Conservation (phyloP, 2,329 filamentous ascomycete genomes). For the Fusarium redolens region DNA sequence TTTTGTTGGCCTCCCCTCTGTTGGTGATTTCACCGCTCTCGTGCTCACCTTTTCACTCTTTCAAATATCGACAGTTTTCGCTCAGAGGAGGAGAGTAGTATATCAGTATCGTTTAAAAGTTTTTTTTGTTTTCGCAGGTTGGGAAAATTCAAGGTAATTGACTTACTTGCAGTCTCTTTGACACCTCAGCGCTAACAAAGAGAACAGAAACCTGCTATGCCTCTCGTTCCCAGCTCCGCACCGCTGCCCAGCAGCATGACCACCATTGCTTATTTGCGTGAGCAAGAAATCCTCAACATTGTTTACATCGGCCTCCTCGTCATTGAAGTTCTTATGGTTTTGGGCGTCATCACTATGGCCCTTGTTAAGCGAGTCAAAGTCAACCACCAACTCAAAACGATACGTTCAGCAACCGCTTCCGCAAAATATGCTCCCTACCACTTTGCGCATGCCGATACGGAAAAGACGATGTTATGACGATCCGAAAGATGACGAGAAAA, state of each 20-base stretch:
- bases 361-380: slow-evolving; percentile 45
- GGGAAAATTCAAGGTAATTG: slow-evolving; percentile 1
- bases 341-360: slow-evolving; percentile 51
- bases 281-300: slow-evolving; percentile 55
- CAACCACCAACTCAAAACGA: slow-evolving; percentile 28
- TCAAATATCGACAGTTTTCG: background rate
- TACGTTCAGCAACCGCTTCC: slow-evolving; percentile 6
- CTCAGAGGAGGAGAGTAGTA: background rate
- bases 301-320: slow-evolving; percentile 61
- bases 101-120: background rate
- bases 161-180: background rate
- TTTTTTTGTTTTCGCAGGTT: background rate
- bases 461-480: slow-evolving; percentile 24
- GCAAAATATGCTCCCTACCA: slow-evolving; percentile 20
- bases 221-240: slow-evolving; percentile 37
- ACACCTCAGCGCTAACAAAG: slow-evolving; percentile 2
- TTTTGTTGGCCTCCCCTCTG: slow-evolving; percentile 12
- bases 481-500: background rate
- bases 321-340: slow-evolving; percentile 58
- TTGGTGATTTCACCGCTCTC: slow-evolving; percentile 32
- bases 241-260: slow-evolving; percentile 35
- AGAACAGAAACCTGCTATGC: slow-evolving; percentile 28
- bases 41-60: slow-evolving; percentile 6
- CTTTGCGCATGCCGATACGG: slow-evolving; percentile 11
- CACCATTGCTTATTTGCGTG: slow-evolving; percentile 41